Evolutionary conservation across 352 stramenopile genomes (phyloP).

Genomic region (Pythium dissotocum): DNA sequence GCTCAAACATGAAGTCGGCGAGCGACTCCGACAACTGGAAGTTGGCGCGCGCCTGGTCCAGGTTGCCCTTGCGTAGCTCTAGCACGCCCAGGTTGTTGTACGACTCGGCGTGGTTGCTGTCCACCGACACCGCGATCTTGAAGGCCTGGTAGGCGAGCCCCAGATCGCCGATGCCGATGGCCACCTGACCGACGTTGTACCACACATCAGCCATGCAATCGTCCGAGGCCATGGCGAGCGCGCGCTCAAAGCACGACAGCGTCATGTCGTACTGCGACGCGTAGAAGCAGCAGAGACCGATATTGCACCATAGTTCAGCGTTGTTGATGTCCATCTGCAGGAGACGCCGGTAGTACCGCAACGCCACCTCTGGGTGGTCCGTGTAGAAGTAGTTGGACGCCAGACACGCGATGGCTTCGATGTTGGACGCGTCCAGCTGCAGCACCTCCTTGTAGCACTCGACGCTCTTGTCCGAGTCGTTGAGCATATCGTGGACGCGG

Average conservation of each 20-base stretch:
- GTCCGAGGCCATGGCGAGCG: slow-evolving; percentile 85
- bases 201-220: slow-evolving; percentile 92
- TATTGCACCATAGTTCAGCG: slow-evolving; percentile 94
- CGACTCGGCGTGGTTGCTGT: slow-evolving; percentile 91
- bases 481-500: slow-evolving; percentile 93
- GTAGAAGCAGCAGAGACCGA: slow-evolving; percentile 94
- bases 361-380: slow-evolving; percentile 89
- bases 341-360: slow-evolving; percentile 93
- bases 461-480: slow-evolving; percentile 77
- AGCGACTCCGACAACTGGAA: slow-evolving; percentile 81
- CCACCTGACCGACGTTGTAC: slow-evolving; percentile 95
- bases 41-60: slow-evolving; percentile 82
- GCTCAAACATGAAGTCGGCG: slow-evolving; percentile 90
- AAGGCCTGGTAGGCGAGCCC: slow-evolving; percentile 93
- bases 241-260: slow-evolving; percentile 92
- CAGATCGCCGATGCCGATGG: slow-evolving; percentile 91
- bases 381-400: slow-evolving; percentile 94
- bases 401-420: slow-evolving; percentile 92
- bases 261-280: slow-evolving; percentile 94
- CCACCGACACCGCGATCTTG: slow-evolving; percentile 91
- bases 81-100: slow-evolving; percentile 92
- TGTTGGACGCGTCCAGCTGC: slow-evolving; percentile 83
- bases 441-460: slow-evolving; percentile 89
- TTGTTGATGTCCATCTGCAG: slow-evolving; percentile 92
- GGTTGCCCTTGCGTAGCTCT: slow-evolving; percentile 87